These are phyloP conservation scores for Phalaenopsis hybrid DNA, from an alignment of 116 monocot genomes.

Conservation along the genomic window DNA sequence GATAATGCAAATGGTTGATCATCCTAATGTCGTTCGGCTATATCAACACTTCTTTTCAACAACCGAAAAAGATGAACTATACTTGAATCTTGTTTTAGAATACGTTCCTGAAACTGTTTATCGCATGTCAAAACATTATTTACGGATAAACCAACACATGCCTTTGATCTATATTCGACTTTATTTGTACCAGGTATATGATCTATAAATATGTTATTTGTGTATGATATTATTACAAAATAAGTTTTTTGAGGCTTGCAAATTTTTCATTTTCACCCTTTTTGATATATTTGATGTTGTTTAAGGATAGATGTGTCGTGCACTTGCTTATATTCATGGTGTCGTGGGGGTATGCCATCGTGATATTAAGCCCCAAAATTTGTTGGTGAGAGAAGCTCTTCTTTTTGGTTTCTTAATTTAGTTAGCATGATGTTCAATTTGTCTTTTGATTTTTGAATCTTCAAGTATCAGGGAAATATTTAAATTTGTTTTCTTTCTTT, in stretches of 20 bases:
- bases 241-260: not conserved
- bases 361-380: slow-evolving; percentile 51
- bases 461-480: not conserved
- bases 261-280: not conserved
- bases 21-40: slow-evolving; percentile 42
- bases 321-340: slow-evolving; percentile 37
- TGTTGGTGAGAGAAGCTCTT: slow-evolving; percentile 29
- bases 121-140: slow-evolving; percentile 23
- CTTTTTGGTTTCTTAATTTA: not conserved
- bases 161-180: slow-evolving; percentile 35
- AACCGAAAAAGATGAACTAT: slow-evolving; percentile 37
- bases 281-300: not conserved
- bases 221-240: not conserved
- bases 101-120: slow-evolving; percentile 41
- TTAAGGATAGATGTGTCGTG: slow-evolving; percentile 35
- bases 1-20: slow-evolving; percentile 36
- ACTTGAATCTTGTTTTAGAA: slow-evolving; percentile 42
- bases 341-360: slow-evolving; percentile 48
- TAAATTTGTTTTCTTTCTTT: no score
- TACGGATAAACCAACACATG: slow-evolving; percentile 27
- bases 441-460: not conserved
- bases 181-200: slow-evolving; percentile 32
- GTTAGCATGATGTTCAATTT: not conserved
- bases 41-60: slow-evolving; percentile 47
- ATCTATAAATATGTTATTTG: not conserved